Base-by-base conservation (phyloP, 2,329 filamentous ascomycete genomes). In the Penicillium sp. region DNA sequence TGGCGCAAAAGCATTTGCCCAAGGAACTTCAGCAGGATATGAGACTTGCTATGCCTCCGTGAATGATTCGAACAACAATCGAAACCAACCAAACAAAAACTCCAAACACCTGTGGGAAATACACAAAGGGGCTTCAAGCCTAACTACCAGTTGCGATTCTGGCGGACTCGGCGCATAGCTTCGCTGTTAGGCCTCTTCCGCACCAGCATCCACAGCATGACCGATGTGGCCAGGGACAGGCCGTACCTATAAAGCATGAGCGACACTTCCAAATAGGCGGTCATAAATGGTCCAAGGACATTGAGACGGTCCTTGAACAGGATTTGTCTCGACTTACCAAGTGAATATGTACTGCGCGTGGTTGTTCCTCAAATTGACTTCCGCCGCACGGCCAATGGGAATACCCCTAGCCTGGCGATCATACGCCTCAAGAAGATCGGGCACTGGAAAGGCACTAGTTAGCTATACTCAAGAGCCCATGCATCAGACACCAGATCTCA, bases 291-390 rank as follows among this genome's bases (percentile, higher is more conserved):
- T 15, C 9, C 40, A 12, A 10, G 10, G 29, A 45, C 15, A 28
- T 25, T 8, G 29, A 39, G 20, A 24, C 9, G 37, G 32, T 13
- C 20, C 23, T n/a, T 39, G 37, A 3, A 8, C 13, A 13, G 24
- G 13, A 2, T 15, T 24, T n/a, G 10, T 44, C 25, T 15, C 32
- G 28, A 72, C 84, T 66, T 82, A 97, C 93, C 93, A 98, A 59
- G 93, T 98, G 71, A 96, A 93, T 60, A 98, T 98, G 72, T 98
- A 98, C 77, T 97, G 93, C 56, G 89, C 84, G 72, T 98, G 93
- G 72, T 95, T 97, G 69, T 98, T 98, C 68, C 89, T 82, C 66
- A 98, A 75, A 68, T 95, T 95, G 53, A 98, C 91, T 72, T 95
- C 89, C 4, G 93, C 81, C 6, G 89, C 75, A 66, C 92, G 81